Conservation (phyloP, 352 stramenopile species). For the Globisporangium polare region DNA sequence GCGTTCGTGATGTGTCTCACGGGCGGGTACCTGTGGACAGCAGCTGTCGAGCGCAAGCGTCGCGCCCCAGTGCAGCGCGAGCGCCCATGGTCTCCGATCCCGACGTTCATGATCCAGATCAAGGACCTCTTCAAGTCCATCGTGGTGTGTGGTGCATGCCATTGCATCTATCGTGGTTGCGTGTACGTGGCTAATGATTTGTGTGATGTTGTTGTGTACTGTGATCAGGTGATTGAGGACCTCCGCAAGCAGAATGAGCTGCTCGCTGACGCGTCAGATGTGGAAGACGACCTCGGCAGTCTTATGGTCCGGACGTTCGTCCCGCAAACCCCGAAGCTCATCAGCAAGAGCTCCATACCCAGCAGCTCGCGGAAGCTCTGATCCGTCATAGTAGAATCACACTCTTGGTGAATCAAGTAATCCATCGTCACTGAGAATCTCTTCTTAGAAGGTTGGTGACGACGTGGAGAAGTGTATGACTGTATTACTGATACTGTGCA, state of each 20-base stretch:
- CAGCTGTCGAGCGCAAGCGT: conserved; percentile 14
- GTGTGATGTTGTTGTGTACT: neutral
- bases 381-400: no score
- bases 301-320: conserved; percentile 12
- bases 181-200: neutral
- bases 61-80: conserved; percentile 16
- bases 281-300: conserved; percentile 6
- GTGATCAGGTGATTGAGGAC: conserved; percentile 36
- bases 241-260: conserved; percentile 9
- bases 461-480: neutral
- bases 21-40: conserved; percentile 27
- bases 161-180: neutral
- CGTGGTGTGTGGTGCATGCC: conserved; percentile 25
- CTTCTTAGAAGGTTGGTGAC: no score
- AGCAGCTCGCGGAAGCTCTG: neutral
- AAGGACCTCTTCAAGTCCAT: conserved; percentile 30
- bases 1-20: conserved; percentile 23
- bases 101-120: conserved; percentile 22
- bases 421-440: no score
- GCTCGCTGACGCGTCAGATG: conserved; percentile 4
- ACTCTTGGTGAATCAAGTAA: no score
- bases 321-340: neutral
- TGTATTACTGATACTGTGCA: conserved; percentile 1
- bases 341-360: neutral
- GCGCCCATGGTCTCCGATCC: conserved; percentile 34